These are phyloP conservation scores for Fusarium tuaranense DNA, from an alignment of 2,329 filamentous ascomycete genomes.

Conservation along the genomic window DNA sequence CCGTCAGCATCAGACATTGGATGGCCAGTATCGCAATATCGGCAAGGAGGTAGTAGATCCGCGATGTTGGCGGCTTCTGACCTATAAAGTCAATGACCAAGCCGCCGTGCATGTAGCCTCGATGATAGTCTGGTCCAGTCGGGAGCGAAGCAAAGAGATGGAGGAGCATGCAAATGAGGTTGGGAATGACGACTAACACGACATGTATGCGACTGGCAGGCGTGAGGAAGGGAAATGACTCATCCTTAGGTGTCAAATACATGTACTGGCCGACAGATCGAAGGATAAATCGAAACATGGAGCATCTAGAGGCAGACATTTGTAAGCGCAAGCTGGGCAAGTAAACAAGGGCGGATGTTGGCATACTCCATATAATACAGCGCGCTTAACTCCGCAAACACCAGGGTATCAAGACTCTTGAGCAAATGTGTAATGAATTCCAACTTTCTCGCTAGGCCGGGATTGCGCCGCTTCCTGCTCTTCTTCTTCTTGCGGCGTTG, in stretches of 20 bases:
- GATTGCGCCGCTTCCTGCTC: conserved; percentile 52
- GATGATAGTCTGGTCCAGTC: conserved; percentile 68
- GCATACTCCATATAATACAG: conserved; percentile 79
- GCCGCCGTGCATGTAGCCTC: conserved; percentile 76
- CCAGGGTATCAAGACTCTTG: conserved; percentile 70
- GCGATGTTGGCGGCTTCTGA: conserved; percentile 71
- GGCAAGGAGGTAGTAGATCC: conserved; percentile 64
- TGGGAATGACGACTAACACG: conserved; percentile 68
- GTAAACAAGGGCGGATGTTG: background rate
- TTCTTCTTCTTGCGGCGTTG: conserved; percentile 53
- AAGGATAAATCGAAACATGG: conserved; percentile 71
- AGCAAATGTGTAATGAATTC: conserved; percentile 71
- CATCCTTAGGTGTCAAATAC: conserved; percentile 73
- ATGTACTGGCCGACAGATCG: conserved; percentile 70
- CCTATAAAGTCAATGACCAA: conserved; percentile 76
- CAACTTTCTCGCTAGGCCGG: conserved; percentile 67
- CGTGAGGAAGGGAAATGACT: conserved; percentile 65
- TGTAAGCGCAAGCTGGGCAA: conserved; percentile 24
- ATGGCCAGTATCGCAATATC: conserved; percentile 68
- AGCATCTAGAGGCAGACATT: conserved; percentile 62
- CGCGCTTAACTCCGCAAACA: conserved; percentile 73
- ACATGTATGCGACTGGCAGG: conserved; percentile 69
- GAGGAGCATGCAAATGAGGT: conserved; percentile 69
- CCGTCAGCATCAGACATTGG: conserved; percentile 73
- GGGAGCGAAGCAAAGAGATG: conserved; percentile 69